Conservation (phyloP, 1,284 basidiomycete genomes). For the Microbotryum intermedium region DNA sequence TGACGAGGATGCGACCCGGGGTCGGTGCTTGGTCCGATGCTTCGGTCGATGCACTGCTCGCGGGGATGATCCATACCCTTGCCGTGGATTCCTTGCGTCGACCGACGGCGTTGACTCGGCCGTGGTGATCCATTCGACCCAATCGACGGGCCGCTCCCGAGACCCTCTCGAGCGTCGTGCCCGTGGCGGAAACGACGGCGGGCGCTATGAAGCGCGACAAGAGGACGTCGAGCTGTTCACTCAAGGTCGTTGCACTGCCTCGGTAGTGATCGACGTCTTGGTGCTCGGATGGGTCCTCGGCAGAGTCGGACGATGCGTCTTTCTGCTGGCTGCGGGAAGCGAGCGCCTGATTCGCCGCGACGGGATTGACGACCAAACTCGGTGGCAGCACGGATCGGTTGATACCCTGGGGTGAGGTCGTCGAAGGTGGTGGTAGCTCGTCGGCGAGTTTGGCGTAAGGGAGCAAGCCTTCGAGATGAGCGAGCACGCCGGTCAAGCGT, state of each 20-base stretch:
- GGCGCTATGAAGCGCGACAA: conserved; percentile 20
- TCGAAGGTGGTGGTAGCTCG: not conserved
- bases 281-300: not conserved
- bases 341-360: conserved; percentile 12
- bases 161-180: conserved; percentile 18
- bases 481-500: conserved; percentile 17
- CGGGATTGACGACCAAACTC: conserved; percentile 21
- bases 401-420: not conserved
- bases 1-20: conserved; percentile 55
- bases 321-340: not conserved
- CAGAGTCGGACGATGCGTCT: not conserved
- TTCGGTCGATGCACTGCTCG: conserved; percentile 23
- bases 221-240: conserved; percentile 21
- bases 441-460: conserved; percentile 29
- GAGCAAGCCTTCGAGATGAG: conserved; percentile 21
- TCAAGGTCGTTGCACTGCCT: not conserved
- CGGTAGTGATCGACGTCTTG: not conserved
- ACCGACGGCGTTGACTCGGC: conserved; percentile 73
- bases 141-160: conserved; percentile 18
- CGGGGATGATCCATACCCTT: conserved; percentile 83
- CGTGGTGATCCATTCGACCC: conserved; percentile 51
- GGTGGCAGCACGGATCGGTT: not conserved
- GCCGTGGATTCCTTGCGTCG: conserved; percentile 78
- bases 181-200: conserved; percentile 14
- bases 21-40: conserved; percentile 11